Evolutionary conservation across 2,329 filamentous ascomycete genomes (phyloP).

Genomic region (Penicillium concentricum): DNA sequence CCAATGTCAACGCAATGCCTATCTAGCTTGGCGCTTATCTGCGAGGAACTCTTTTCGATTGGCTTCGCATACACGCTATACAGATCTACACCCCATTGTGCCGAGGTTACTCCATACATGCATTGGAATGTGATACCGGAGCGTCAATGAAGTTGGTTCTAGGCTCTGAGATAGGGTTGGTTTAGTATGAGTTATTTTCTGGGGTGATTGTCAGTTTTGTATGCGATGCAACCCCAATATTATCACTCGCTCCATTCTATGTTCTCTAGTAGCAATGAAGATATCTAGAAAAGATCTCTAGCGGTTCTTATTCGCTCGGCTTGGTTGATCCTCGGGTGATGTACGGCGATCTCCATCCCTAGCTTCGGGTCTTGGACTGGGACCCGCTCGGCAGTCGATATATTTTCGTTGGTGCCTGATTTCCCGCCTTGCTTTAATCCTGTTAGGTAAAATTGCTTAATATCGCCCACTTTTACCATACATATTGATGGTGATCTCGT

Average conservation of each 20-base stretch:
- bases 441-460: not conserved
- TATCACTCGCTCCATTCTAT: not conserved
- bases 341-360: constrained; percentile 6
- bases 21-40: not conserved
- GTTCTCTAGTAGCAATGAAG: not conserved
- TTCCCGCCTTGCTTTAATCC: not conserved
- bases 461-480: not conserved
- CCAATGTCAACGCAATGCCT: not conserved
- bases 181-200: not conserved
- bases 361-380: not conserved
- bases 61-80: not conserved
- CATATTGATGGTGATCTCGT: not conserved
- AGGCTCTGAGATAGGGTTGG: not conserved
- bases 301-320: not conserved
- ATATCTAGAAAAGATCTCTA: not conserved
- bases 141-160: constrained; percentile 4
- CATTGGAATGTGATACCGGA: constrained; percentile 26
- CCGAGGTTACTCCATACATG: constrained; percentile 4
- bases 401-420: not conserved
- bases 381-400: not conserved
- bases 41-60: not conserved
- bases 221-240: not conserved
- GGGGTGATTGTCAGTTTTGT: not conserved
- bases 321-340: not conserved
- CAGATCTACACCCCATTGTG: not conserved